A percentile compares a stretch with the other conserved stretches of the same genome.
phyloP scores from a whole-genome alignment of 73 alveolate genomes.

The Tetrahymena elliotti region DNA sequence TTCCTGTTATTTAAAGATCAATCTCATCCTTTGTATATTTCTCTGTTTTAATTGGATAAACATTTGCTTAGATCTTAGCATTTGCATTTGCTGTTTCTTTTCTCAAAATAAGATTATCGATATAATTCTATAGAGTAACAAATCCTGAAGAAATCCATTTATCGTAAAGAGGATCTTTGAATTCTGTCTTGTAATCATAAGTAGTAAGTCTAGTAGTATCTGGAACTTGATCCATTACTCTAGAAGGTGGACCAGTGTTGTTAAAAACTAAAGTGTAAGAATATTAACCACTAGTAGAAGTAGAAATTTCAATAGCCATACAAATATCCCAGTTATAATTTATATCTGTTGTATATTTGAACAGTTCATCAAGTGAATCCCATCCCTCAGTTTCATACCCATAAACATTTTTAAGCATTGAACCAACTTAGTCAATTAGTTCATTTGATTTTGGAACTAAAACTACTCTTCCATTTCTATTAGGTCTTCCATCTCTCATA shows the following conservation, averaged over 20 bases:
- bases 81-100: slow-evolving; percentile 3
- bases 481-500: neutral
- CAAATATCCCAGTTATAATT: neutral
- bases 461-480: slow-evolving; percentile 30
- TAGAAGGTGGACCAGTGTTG: neutral
- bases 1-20: neutral
- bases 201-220: neutral
- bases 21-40: slow-evolving; percentile 15
- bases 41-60: neutral
- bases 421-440: neutral
- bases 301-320: neutral
- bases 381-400: neutral
- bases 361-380: neutral
- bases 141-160: slow-evolving; percentile 15
- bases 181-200: neutral
- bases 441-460: slow-evolving; percentile 3
- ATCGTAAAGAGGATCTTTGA: neutral
- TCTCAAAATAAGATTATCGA: slow-evolving; percentile 12
- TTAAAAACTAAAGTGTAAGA: neutral
- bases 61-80: neutral
- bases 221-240: neutral
- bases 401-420: neutral
- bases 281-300: neutral
- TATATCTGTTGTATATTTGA: neutral
- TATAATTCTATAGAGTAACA: slow-evolving; percentile 8